Percentiles rank a stretch among this genome's conserved stretches.
Evolutionary conservation across 176 grass and related monocot species (phyloP).

Genomic region (Chloris gayana): DNA sequence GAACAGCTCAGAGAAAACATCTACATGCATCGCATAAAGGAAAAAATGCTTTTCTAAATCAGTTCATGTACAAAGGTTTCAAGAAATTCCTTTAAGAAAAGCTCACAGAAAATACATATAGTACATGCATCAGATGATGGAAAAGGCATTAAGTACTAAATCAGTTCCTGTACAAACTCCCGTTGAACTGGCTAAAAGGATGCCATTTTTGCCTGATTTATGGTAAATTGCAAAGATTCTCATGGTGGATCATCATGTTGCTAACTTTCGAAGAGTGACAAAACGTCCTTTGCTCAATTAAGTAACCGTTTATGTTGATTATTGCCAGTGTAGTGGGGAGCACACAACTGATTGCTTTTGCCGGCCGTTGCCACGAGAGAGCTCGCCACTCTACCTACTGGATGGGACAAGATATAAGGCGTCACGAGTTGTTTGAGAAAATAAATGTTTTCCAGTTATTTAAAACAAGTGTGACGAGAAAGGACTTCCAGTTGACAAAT

Average conservation of each 20-base stretch:
- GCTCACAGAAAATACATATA: not conserved
- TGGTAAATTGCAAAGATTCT: not conserved
- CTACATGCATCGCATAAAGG: too few species aligned
- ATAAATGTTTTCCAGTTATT: not conserved
- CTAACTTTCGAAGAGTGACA: not conserved
- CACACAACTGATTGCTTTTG: not conserved
- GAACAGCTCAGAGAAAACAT: not conserved
- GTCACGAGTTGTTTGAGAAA: not conserved
- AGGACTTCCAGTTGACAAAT: slow-evolving; percentile 17
- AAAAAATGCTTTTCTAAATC: not conserved
- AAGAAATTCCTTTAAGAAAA: too few species aligned
- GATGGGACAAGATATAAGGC: not conserved
- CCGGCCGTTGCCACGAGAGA: not conserved
- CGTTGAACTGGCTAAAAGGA: not conserved
- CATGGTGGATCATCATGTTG: not conserved
- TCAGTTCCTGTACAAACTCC: not conserved
- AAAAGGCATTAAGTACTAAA: not conserved
- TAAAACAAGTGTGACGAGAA: not conserved
- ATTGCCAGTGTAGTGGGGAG: slow-evolving; percentile 2
- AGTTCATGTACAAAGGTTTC: not conserved
- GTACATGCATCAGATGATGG: too few species aligned
- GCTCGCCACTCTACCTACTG: slow-evolving; percentile 34
- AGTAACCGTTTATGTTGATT: not conserved
- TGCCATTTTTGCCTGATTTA: not conserved
- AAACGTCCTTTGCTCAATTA: not conserved